Base-by-base conservation (phyloP, 441 rosid genomes). In the Rhodomyrtus psidioides region DNA sequence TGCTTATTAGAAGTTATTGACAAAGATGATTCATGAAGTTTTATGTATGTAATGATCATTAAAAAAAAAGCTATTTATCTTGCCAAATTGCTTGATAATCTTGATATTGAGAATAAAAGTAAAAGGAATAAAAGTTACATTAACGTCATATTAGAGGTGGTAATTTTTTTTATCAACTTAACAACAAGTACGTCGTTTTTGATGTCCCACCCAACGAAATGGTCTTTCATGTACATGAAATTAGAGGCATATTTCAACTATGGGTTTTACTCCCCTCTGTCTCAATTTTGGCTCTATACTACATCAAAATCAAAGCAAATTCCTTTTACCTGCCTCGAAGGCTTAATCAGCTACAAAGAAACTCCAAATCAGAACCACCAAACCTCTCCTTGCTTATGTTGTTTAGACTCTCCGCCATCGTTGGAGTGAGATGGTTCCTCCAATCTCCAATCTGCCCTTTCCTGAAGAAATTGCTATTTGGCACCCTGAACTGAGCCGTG, bases 381-480 rank as follows among this genome's bases (percentile, higher is more conserved):
- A 65, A 21, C 49, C n/a, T 65, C 15, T 34, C 49, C 79, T 65
- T 34, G 79, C 49, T 65, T 34, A 65, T 65, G 21, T 65, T 65
- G 49, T 65, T 65, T 39, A 65, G 79, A 34, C 49, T 65, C 46
- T 65, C 79, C 49, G 23, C 49, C 49, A 65, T 65, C 34, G 79
- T 39, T 34, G 79, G n/a, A 34, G 88, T 83, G 26, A 90, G 58
- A 88, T 55, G 55, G 17, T 88, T 89, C 56, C 82, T 75, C 59
- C 84, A 89, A 85, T 89, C 90, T 44, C 91, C 89, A 27, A 42
- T 85, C 79, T 86, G 82, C 8, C 91, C 91, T 85, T 83, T 88
- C 42, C 91, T 55, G 54, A 91, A 90, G 74, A 65, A 65, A 65
- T 65, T 34, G n/a, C 49, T 65, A 46, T 65, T 65, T 34, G 79